Evolutionary conservation across 2,329 filamentous ascomycete genomes (phyloP).

Genomic region (Cytospora paraplurivora): DNA sequence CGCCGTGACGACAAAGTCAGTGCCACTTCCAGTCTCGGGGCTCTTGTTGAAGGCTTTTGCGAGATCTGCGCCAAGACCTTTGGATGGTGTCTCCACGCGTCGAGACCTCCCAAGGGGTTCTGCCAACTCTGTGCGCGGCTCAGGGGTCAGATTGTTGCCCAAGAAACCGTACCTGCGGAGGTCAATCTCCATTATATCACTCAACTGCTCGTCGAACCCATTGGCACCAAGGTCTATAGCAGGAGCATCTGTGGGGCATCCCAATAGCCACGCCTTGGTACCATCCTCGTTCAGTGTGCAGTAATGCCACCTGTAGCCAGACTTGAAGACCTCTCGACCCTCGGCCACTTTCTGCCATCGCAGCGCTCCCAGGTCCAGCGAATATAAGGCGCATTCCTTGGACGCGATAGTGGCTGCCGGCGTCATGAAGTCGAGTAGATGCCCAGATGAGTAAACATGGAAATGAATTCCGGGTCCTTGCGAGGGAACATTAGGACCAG

Average conservation of each 20-base stretch:
- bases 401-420: slow-evolving; percentile 84
- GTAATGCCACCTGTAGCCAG: slow-evolving; percentile 96
- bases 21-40: slow-evolving; percentile 80
- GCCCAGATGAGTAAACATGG: slow-evolving; percentile 91
- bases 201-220: slow-evolving; percentile 82
- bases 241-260: slow-evolving; percentile 75
- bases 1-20: slow-evolving; percentile 90
- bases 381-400: slow-evolving; percentile 87
- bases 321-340: slow-evolving; percentile 88
- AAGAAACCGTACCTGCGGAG: slow-evolving; percentile 88
- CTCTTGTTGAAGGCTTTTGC: slow-evolving; percentile 84
- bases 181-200: slow-evolving; percentile 92
- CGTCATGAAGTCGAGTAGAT: slow-evolving; percentile 90
- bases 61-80: slow-evolving; percentile 80
- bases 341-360: slow-evolving; percentile 96
- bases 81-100: slow-evolving; percentile 57
- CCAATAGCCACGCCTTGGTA: slow-evolving; percentile 95
- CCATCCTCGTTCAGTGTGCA: slow-evolving; percentile 94
- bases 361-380: slow-evolving; percentile 81
- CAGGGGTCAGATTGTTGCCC: slow-evolving; percentile 70
- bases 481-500: slow-evolving; percentile 80
- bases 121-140: slow-evolving; percentile 51
- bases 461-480: slow-evolving; percentile 93
- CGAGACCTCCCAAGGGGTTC: slow-evolving; percentile 52
- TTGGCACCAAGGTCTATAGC: slow-evolving; percentile 67